Conservation (phyloP, 371 early-diverging fungal species). For the Entomophthora muscae region DNA sequence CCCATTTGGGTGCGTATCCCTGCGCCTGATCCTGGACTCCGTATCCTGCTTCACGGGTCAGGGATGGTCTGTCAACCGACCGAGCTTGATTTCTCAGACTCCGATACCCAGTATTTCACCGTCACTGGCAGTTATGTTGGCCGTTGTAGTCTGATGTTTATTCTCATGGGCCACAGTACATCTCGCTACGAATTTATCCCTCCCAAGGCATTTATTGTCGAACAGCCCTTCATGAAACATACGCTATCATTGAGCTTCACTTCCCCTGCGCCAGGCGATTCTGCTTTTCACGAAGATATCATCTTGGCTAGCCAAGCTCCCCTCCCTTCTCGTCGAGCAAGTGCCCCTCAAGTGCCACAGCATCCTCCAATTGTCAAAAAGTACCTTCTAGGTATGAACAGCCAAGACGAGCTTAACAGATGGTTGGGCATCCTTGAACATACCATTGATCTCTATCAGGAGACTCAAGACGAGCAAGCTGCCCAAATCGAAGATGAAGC, state of each 20-base stretch:
- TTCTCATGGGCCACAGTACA: conserved; percentile 22
- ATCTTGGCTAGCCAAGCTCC: background rate
- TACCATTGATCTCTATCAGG: conserved; percentile 4
- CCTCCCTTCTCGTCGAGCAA: background rate
- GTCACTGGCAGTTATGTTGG: conserved; percentile 32
- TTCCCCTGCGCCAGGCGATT: background rate
- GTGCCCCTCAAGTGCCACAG: background rate
- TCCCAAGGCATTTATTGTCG: conserved; percentile 31
- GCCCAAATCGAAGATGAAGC: background rate
- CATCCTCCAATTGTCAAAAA: background rate
- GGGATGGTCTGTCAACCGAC: conserved; percentile 27
- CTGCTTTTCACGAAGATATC: background rate
- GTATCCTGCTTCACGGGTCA: conserved; percentile 29
- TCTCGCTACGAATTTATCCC: conserved; percentile 28
- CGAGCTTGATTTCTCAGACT: conserved; percentile 24
- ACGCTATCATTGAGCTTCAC: conserved; percentile 30
- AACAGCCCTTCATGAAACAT: conserved; percentile 35
- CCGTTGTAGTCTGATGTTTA: conserved; percentile 28
- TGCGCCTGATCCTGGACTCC: conserved; percentile 27
- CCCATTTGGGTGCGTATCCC: conserved; percentile 31
- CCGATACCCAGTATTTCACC: conserved; percentile 27
- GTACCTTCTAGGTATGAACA: background rate
- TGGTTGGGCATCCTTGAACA: background rate
- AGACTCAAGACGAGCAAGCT: background rate
- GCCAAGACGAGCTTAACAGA: background rate